Evolutionary conservation across 305 asterid species (phyloP).

Genomic region (Fraxinus sp.): DNA sequence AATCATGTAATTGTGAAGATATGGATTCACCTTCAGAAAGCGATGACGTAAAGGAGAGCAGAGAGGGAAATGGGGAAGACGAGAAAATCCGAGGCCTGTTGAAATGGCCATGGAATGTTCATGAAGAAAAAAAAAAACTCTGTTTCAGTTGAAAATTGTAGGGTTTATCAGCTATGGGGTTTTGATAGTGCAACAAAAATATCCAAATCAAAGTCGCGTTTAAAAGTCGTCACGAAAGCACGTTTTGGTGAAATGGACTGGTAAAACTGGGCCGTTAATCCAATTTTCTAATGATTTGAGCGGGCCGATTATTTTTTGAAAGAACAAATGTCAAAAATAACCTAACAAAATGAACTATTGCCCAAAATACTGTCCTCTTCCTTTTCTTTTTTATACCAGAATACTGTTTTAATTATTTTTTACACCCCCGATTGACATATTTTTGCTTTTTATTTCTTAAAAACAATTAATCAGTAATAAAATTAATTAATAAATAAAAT

Average conservation of each 20-base stretch:
- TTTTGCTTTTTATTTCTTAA: no score
- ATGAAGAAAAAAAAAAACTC: conserved; percentile 16
- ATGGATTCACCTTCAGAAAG: conserved; percentile 45
- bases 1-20: background rate
- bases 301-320: background rate
- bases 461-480: no score
- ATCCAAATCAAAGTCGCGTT: conserved; percentile 15
- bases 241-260: background rate
- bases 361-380: background rate
- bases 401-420: no score
- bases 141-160: conserved; percentile 17
- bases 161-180: conserved; percentile 24
- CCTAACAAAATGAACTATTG: background rate
- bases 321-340: background rate
- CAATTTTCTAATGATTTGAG: background rate
- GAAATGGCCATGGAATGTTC: conserved; percentile 62
- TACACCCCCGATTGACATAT: no score
- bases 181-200: background rate
- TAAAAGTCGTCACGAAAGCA: background rate
- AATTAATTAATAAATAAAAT: no score
- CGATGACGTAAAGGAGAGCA: conserved; percentile 46
- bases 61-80: conserved; percentile 45
- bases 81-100: conserved; percentile 53
- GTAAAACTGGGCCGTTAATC: background rate
- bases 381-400: no score